Evolutionary conservation across 148 eudicot species (phyloP).

Genomic region (Spergularia marina): DNA sequence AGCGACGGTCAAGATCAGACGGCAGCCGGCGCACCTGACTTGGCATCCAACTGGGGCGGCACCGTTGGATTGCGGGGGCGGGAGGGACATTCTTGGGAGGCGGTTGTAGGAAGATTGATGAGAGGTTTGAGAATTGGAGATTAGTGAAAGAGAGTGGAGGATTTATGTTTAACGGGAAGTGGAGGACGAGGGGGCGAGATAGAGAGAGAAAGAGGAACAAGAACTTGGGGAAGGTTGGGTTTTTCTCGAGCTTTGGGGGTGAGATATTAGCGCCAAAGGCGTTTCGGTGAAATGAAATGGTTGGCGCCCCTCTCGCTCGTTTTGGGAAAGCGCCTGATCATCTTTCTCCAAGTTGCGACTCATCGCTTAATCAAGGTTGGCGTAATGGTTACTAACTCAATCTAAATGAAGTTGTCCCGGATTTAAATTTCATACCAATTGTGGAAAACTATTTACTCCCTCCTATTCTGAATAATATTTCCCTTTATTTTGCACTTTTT

Average conservation of each 20-base stretch:
- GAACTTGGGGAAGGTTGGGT: neutral
- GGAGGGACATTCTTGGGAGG: conserved; percentile 22
- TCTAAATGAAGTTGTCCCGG: too few species aligned
- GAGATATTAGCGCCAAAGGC: conserved; percentile 14
- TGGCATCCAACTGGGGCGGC: conserved; percentile 39
- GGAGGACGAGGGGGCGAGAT: neutral
- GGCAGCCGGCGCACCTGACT: conserved; percentile 94
- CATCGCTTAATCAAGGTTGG: too few species aligned
- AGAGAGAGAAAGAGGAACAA: conserved; percentile 13
- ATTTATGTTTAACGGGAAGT: conserved; percentile 5
- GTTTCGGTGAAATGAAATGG: neutral
- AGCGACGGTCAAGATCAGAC: conserved; percentile 59
- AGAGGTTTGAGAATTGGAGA: conserved; percentile 25
- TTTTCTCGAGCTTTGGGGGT: neutral
- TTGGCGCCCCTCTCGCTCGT: neutral
- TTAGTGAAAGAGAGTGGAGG: conserved; percentile 3
- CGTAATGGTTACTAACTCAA: too few species aligned
- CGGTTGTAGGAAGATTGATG: conserved; percentile 23
- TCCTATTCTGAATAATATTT: too few species aligned
- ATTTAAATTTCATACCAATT: too few species aligned
- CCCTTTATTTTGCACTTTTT: too few species aligned
- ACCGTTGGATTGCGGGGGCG: conserved; percentile 20
- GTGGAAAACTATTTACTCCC: too few species aligned
- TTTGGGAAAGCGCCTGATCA: too few species aligned
- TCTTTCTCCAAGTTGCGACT: too few species aligned